These are phyloP conservation scores for Leishmania tropica DNA, from an alignment of 208 protist genomes.

Conservation along the genomic window DNA sequence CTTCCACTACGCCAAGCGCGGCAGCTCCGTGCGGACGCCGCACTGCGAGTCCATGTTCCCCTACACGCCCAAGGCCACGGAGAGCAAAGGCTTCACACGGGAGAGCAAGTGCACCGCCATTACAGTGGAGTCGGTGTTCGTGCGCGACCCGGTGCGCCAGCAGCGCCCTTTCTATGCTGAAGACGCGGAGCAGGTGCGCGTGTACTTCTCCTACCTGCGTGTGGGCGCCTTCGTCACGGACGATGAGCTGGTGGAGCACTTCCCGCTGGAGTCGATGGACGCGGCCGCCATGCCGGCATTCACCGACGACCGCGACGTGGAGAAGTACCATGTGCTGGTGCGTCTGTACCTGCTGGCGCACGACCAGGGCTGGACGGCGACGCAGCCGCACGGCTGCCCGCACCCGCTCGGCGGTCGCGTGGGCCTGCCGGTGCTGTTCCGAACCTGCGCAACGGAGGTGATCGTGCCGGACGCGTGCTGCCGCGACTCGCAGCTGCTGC, in stretches of 20 bases:
- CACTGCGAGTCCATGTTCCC: constrained; percentile 19
- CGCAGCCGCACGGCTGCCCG: constrained; percentile 5
- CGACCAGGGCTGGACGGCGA: constrained; percentile 30
- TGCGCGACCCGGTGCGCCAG: constrained; percentile 12
- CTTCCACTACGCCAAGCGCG: constrained; percentile 1
- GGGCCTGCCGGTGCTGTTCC: constrained; percentile 14
- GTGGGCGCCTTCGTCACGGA: constrained; percentile 17
- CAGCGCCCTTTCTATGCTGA: constrained; percentile 21
- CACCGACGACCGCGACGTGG: constrained; percentile 13
- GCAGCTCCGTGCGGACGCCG: background rate
- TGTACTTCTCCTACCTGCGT: constrained; percentile 21
- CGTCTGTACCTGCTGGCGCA: constrained; percentile 24
- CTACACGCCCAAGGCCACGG: constrained; percentile 3
- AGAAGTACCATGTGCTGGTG: constrained; percentile 31
- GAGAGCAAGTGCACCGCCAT: constrained; percentile 8
- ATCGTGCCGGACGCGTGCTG: background rate
- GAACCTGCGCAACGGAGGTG: constrained; percentile 1
- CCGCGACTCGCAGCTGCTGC: constrained; percentile 5
- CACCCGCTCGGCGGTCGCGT: constrained; percentile 9
- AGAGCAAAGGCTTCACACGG: constrained; percentile 6
- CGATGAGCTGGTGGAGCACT: constrained; percentile 15
- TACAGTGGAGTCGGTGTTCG: constrained; percentile 28
- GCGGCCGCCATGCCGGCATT: constrained; percentile 15
- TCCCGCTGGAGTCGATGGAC: constrained; percentile 8
- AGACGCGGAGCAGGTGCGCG: constrained; percentile 14